Evolutionary conservation across 2,329 filamentous ascomycete species (phyloP).

Genomic region (Penicillium sp.): DNA sequence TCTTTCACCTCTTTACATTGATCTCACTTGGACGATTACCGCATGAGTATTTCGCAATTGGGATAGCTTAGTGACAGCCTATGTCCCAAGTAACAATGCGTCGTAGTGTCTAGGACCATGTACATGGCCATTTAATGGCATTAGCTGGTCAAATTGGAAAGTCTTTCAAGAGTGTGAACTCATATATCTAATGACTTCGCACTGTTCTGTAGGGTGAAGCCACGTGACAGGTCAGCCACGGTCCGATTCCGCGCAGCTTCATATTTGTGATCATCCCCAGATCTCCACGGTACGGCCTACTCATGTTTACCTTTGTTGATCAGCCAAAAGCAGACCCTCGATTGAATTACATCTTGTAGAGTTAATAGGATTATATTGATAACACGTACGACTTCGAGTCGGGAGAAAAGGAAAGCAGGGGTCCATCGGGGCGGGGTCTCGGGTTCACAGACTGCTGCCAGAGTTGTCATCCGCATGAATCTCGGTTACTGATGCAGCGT

Average conservation of each 20-base stretch:
- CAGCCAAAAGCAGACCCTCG: not conserved
- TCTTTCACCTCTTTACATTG: no score
- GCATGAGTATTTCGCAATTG: not conserved
- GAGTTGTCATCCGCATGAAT: not conserved
- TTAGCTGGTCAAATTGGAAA: no score
- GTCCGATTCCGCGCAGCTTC: not conserved
- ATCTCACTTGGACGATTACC: no score
- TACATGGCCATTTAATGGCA: no score
- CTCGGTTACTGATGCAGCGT: not conserved
- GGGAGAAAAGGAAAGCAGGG: not conserved
- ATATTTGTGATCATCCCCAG: not conserved
- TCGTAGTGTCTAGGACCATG: no score
- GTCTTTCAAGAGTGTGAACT: no score
- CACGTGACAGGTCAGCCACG: not conserved
- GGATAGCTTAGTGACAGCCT: not conserved
- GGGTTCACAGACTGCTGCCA: not conserved
- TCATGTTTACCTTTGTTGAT: not conserved
- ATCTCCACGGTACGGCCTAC: not conserved
- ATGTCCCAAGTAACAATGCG: no score
- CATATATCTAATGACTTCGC: no score
- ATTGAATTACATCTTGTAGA: not conserved
- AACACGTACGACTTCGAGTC: not conserved
- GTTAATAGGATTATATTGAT: not conserved
- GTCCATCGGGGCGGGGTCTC: not conserved
- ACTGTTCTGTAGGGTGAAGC: not conserved